Evolutionary conservation across 257 asterid species (phyloP), one percentile per base, ranked within the genome.

Genomic region (Plantago major): DNA sequence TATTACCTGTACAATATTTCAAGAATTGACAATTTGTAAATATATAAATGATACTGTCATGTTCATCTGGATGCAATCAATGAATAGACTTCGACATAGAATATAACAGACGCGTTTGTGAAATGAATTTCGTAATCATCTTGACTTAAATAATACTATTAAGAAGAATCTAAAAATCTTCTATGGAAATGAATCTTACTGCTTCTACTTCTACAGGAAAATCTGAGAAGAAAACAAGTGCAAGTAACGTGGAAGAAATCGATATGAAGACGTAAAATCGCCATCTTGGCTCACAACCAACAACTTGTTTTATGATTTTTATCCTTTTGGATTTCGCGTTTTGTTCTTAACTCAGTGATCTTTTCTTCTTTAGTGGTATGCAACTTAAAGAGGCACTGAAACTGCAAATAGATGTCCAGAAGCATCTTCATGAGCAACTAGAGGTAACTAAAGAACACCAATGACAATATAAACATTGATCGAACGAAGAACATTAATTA

Each of bases 391-490:
- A 88, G 77, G 92, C 96, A 56, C 64, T 88, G 63, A 84, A 83
- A 63, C 62, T 83, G 66, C 94, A 88, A 12, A 70, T 88, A 42
- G 94, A 90, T 46, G 96, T 87, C 59, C 97, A 90, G 60, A 77
- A 75, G 69, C 87, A 78, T 7, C 97, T 90, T 50, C 96, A 90
- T 14, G 97, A 90, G 75, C 97, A 90, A 69, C 75, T 90, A 58
- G 97, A 87, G 90, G 97, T 90, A 76, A 44, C 46, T 22, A 16
- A 42, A 11, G 43, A 12, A 18, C 5, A 22, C 40, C 40, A 22
- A 1, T 33, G 40, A 33, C 40, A 33, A 22, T 22, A 22, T 22
- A 22, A 22, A 22, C 26, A 22, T 22, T 7, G 7, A 33, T 33
- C 40, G 0, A 33, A 33, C 40, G 0, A 33, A 33, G 8, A 33